Base-by-base conservation (phyloP, 441 rosid species). In the Arabidopsis hybrid region DNA sequence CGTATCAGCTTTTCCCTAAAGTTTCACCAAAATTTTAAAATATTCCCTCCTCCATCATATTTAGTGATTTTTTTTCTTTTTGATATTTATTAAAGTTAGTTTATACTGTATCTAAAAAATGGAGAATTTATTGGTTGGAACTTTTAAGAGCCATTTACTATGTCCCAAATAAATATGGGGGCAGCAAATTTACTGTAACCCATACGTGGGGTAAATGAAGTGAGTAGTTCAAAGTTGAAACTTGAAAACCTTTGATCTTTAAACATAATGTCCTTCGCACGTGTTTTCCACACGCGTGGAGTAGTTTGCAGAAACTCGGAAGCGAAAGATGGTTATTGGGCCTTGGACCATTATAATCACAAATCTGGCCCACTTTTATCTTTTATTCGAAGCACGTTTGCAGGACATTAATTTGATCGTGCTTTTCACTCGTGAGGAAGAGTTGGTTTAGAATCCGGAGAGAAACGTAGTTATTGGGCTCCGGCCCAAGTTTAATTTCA, bases 1-100 rank as follows among this genome's bases (percentile, higher is more conserved):
- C 85, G 87, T 87, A 87, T 93, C 88, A 50, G 94, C 49, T 42
- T 53, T 66, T 26, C 49, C 61, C 29, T 83, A 79, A 72, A 56
- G 71, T 65, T 70, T 62, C 81, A 73, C 71, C 47, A 60, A 65
- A 80, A 80, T 78, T 80, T 85, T 84, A 80, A 86, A 86, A 73
- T 69, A 52, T 79, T 76, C 83, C 65, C 26, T 80, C 84, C 74
- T 79, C 84, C 85, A 31, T 70, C 49, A 71, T 81, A 56, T 47
- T 69, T 60, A 55, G 58, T 63, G 38, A 74, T 10, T 29, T 51
- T 42, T 36, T 7, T 14, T 6, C 6, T 57, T 21, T 21, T 21
- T 21, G 26, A 2, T 21, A 21, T 21, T 21, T 21, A 21, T 21
- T 21, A 21, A 21, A 21, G 26, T 21, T 21, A 21, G 26, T 21